Evolutionary conservation across 345 rosid species (phyloP).

Genomic region (Ailanthus altissimus): DNA sequence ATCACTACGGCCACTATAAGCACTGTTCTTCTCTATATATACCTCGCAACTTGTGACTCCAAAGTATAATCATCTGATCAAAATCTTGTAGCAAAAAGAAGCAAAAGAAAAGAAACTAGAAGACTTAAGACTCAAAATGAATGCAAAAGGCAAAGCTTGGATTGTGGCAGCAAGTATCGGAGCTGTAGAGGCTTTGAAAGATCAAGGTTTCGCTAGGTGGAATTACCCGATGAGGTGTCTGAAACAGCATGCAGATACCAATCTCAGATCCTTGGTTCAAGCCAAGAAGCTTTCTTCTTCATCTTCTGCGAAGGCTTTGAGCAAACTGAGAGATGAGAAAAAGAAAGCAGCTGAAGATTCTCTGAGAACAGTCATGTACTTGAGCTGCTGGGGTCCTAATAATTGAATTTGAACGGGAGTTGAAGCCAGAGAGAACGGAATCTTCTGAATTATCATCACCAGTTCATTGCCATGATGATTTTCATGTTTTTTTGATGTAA

Average conservation of each 20-base stretch:
- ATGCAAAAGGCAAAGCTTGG: slow-evolving; percentile 40
- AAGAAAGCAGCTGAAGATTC: slow-evolving; percentile 42
- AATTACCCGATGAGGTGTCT: slow-evolving; percentile 27
- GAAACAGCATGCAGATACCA: slow-evolving; percentile 25
- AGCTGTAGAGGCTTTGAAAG: slow-evolving; percentile 43
- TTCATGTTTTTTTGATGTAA: neutral
- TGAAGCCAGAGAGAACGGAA: neutral
- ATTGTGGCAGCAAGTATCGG: slow-evolving; percentile 35
- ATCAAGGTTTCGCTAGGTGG: slow-evolving; percentile 46
- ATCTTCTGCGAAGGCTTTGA: slow-evolving; percentile 10
- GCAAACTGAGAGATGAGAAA: slow-evolving; percentile 15
- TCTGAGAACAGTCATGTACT: slow-evolving; percentile 51
- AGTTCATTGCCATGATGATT: neutral
- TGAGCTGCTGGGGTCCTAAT: slow-evolving; percentile 71
- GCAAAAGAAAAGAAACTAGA: neutral
- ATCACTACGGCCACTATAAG: neutral
- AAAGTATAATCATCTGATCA: neutral
- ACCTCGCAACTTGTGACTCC: neutral
- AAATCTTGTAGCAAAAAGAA: neutral
- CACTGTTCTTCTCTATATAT: neutral
- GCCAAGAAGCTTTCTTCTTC: slow-evolving; percentile 29
- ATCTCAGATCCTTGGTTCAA: slow-evolving; percentile 19
- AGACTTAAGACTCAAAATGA: slow-evolving; percentile 25
- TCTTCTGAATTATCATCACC: neutral
- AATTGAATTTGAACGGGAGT: neutral